Percentiles rank a stretch among this genome's conserved stretches.
These are phyloP conservation scores for Capronia americana DNA, from an alignment of 2,329 filamentous ascomycete species.

Conservation along the genomic window DNA sequence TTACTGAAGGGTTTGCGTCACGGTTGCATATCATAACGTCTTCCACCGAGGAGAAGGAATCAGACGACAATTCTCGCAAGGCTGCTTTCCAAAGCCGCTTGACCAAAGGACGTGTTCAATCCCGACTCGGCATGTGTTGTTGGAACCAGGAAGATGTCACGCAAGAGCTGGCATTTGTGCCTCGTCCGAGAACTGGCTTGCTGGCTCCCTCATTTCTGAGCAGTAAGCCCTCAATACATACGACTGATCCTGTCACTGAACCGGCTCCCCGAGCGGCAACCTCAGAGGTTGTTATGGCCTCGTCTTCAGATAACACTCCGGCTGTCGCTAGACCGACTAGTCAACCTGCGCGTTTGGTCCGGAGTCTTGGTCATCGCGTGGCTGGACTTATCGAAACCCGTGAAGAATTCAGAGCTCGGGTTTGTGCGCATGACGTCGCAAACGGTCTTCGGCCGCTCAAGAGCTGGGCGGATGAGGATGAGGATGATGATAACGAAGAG, in stretches of 20 bases:
- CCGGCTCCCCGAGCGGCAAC: not conserved
- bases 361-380: not conserved
- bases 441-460: not conserved
- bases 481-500: not conserved
- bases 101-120: constrained; percentile 13
- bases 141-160: constrained; percentile 16
- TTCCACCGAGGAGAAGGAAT: constrained; percentile 21
- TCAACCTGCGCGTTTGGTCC: not conserved
- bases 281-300: not conserved
- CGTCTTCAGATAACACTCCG: not conserved
- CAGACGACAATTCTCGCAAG: constrained; percentile 21
- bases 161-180: not conserved
- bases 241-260: not conserved
- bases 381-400: not conserved
- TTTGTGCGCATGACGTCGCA: not conserved
- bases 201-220: not conserved
- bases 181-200: not conserved
- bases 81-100: constrained; percentile 18
- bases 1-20: constrained; percentile 19
- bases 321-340: not conserved
- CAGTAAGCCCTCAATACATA: not conserved
- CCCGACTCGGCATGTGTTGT: constrained; percentile 17
- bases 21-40: constrained; percentile 20
- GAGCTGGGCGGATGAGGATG: not conserved
- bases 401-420: not conserved